Evolutionary conservation across 1,284 basidiomycete genomes (phyloP), one percentile per base, ranked within the genome.

Genomic region (Trichosporon inkin): DNA sequence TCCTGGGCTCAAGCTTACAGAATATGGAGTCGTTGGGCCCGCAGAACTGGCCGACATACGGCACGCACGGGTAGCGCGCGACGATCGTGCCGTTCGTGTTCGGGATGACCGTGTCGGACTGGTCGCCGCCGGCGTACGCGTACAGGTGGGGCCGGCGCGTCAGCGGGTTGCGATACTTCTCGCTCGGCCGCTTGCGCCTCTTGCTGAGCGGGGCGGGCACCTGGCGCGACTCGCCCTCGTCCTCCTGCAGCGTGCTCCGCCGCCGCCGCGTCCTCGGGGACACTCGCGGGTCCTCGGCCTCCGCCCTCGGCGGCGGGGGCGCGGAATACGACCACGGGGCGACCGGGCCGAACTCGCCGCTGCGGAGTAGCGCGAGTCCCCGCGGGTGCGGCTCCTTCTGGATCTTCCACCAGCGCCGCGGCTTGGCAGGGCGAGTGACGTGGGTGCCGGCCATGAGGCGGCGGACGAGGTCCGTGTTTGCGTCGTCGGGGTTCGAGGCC

Each of bases 21-120:
- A 73, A 70, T 44, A 65, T 57, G 34, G 68, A 62, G 10, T 68
- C 72, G 58, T 77, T 76, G 53, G 75, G 76, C 63, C 70, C 67
- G 34, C 91, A 93, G 77, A 88, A 98, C 75, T 97, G 94, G 0
- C 92, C 96, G 11, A 88, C 90, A 73, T 99, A 99, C 35, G 93
- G 54, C 60, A 92, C 90, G 13, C 86, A 81, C 3, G 83, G 82
- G 69, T 93, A 93, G 37, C 82, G 81, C 1, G 92, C 90, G 0
- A 98, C 93, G 11, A 91, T 85, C 1, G 90, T 89, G 3, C 95
- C 95, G 64, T 85, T 83, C 3, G 88, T 85, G 71, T 96, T 97
- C 0, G 94, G 95, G 10, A 96, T 79, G 20, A 90, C 80, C 47
- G 84, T 82, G 88, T 92, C 67, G 8, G 39, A 54, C 51, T 6